Evolutionary conservation across 345 rosid species (phyloP), one percentile per base, ranked within the genome.

Genomic region (Carallia brachiata): DNA sequence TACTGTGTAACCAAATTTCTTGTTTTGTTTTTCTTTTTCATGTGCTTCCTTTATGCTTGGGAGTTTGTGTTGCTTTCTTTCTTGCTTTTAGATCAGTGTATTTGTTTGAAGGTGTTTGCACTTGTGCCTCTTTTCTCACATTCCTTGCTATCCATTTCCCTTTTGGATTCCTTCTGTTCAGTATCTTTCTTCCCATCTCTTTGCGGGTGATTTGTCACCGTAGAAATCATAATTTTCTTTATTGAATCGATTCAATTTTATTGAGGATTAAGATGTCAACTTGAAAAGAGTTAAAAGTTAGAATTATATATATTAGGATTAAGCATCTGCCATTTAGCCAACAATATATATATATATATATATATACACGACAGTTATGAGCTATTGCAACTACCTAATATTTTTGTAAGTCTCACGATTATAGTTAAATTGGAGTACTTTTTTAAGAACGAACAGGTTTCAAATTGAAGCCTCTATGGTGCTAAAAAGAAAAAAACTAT

Each of bases 21-120:
- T 40, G 48, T 47, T 66, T 62, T 63, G 27, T 62, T 7, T 27
- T 62, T 63, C 34, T 62, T 7, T 27, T 23, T 16, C 63, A 39
- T 63, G 68, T 44, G 50, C 50, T 12, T 44, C 77, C 77, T 78
- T 76, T 80, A 52, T 83, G 83, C 77, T 81, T 83, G 83, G 86
- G 89, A 84, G 84, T 82, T 82, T 76, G 85, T 80, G 86, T 70
- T 77, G 78, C 61, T 76, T 65, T 71, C 13, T 15, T 77, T 59
- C 39, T 54, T 67, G 70, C 65, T 72, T 76, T 73, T 75, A 72
- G 81, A 69, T 66, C 30, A 76, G 78, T 82, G 80, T 82, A 70
- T 61, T 88, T 85, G 87, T 85, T 79, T 85, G 88, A 82, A 82
- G 84, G 87, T 76, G 78, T 75, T 75, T 83, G 84, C 65, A 77